These are phyloP conservation scores for Aureobasidium leucospermi DNA, from an alignment of 2,329 filamentous ascomycete species.

Conservation along the genomic window DNA sequence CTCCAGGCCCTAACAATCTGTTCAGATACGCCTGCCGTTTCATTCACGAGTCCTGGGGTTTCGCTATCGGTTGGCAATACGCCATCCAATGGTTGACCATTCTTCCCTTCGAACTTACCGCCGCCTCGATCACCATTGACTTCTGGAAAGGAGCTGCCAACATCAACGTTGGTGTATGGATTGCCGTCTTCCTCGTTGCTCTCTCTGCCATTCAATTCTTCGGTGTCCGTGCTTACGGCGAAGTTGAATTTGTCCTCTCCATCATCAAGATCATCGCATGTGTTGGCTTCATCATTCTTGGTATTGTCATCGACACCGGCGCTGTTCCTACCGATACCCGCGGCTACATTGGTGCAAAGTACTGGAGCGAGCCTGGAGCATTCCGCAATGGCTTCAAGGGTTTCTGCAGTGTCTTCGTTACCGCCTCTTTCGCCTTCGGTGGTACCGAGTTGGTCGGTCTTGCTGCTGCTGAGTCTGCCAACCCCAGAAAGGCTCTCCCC, in stretches of 20 bases:
- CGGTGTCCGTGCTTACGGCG: slow-evolving; percentile 25
- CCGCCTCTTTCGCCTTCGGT: slow-evolving; percentile 56
- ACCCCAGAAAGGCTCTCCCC: slow-evolving; percentile 37
- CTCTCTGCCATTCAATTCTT: slow-evolving; percentile 27
- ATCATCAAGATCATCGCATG: slow-evolving; percentile 37
- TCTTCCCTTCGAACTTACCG: slow-evolving; percentile 27
- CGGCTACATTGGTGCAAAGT: slow-evolving; percentile 54
- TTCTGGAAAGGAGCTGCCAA: slow-evolving; percentile 18
- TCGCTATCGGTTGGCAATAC: slow-evolving; percentile 27
- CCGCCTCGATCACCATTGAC: slow-evolving; percentile 20
- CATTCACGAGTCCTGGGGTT: slow-evolving; percentile 35
- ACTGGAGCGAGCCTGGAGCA: slow-evolving; percentile 31
- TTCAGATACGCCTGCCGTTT: slow-evolving; percentile 31
- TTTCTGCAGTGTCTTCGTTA: slow-evolving; percentile 57
- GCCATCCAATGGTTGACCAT: slow-evolving; percentile 26
- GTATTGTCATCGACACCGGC: slow-evolving; percentile 52
- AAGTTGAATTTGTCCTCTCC: slow-evolving; percentile 29
- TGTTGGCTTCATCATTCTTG: slow-evolving; percentile 58
- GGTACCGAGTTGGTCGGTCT: slow-evolving; percentile 51
- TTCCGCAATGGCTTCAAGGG: slow-evolving; percentile 56
- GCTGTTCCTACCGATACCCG: slow-evolving; percentile 47
- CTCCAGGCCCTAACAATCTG: background rate
- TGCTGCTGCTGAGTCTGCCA: slow-evolving; percentile 42
- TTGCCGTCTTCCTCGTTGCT: slow-evolving; percentile 27
- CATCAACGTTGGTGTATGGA: slow-evolving; percentile 25